A percentile compares a stretch with the other conserved stretches of the same genome.
Conservation (phyloP, 176 grass and related monocot species). For the Aegilops tauschii region DNA sequence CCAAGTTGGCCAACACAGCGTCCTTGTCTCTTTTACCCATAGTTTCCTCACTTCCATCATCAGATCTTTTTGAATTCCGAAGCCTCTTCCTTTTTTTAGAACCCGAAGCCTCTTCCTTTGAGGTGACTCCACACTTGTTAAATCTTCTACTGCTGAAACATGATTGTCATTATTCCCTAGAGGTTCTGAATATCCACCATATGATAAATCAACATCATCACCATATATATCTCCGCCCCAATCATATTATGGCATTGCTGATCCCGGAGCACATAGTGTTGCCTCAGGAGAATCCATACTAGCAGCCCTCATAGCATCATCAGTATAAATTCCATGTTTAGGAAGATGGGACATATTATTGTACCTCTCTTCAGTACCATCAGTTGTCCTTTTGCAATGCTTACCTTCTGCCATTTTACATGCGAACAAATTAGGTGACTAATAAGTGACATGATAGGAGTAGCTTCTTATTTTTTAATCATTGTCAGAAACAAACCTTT, state of each 20-base stretch:
- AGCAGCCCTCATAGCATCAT: not conserved
- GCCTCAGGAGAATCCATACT: not conserved
- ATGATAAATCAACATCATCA: not conserved
- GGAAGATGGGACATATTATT: not conserved
- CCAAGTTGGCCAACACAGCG: not conserved
- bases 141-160: not conserved
- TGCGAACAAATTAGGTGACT: too few species aligned
- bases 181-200: not conserved
- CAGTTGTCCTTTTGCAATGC: not conserved
- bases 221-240: not conserved
- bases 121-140: not conserved
- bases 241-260: not conserved
- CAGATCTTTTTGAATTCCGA: not conserved
- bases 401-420: not conserved
- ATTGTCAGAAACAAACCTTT: not conserved
- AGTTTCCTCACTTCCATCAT: not conserved
- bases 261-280: not conserved
- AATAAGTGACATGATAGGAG: not conserved
- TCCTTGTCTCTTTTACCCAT: not conserved
- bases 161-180: not conserved
- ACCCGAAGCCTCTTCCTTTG: not conserved
- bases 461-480: not conserved
- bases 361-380: not conserved
- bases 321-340: not conserved
- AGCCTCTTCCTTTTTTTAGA: not conserved